phyloP scores from a whole-genome alignment of 176 grass and related monocot genomes.

The Otatea glauca region DNA sequence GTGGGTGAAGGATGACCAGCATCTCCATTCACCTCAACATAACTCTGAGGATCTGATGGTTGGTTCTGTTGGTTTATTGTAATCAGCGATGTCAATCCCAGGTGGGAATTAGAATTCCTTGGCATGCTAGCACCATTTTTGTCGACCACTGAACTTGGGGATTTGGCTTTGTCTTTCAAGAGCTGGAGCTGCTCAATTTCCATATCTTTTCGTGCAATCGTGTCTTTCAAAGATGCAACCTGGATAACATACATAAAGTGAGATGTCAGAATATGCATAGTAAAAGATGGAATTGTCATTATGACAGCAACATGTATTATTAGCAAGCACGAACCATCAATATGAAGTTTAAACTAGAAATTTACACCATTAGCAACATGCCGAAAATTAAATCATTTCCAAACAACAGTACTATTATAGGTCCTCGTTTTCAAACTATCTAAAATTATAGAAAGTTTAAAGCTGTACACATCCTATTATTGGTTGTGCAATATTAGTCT shows the following conservation, averaged over 20 bases:
- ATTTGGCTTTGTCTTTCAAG: constrained; percentile 62
- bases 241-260: constrained; percentile 44
- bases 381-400: background rate
- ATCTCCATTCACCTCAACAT: constrained; percentile 53
- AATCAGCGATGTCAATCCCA: constrained; percentile 30
- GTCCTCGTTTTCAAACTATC: background rate
- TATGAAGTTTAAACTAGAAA: constrained; percentile 10
- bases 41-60: constrained; percentile 56
- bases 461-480: background rate
- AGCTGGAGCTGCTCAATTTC: constrained; percentile 89
- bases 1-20: constrained; percentile 33
- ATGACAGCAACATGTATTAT: background rate
- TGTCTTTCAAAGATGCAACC: constrained; percentile 89
- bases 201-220: constrained; percentile 80
- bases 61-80: constrained; percentile 40
- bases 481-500: too few species aligned
- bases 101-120: constrained; percentile 47
- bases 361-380: background rate
- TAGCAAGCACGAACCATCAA: background rate
- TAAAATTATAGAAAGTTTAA: background rate
- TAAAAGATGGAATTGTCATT: background rate
- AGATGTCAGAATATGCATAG: background rate
- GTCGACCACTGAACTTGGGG: constrained; percentile 26
- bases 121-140: constrained; percentile 45
- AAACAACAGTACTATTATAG: background rate